These are phyloP conservation scores for Sedum album DNA, from an alignment of 164 flowering plant species.

Conservation along the genomic window DNA sequence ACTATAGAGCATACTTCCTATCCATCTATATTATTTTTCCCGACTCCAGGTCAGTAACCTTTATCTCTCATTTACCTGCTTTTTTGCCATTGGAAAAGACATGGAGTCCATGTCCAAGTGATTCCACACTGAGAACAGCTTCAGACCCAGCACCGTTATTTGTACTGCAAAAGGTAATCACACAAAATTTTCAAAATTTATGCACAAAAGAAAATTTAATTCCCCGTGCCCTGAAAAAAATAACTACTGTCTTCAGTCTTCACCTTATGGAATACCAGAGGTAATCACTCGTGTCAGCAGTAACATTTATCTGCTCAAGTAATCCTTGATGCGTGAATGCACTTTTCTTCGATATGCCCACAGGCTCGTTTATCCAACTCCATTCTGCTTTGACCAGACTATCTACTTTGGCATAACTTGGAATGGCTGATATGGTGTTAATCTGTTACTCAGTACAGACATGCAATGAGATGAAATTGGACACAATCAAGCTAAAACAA, in stretches of 20 bases:
- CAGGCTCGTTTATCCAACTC: slow-evolving; percentile 80
- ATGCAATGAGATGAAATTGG: background rate
- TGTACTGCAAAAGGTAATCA: slow-evolving; percentile 34
- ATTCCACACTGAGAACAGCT: slow-evolving; percentile 64
- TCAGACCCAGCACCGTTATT: slow-evolving; percentile 49
- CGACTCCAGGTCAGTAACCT: background rate
- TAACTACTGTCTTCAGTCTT: too few species aligned
- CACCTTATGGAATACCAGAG: slow-evolving; percentile 97
- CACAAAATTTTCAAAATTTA: background rate
- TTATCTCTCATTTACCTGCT: slow-evolving; percentile 43
- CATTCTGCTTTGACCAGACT: slow-evolving; percentile 42
- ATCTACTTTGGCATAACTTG: slow-evolving; percentile 35
- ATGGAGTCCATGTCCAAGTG: slow-evolving; percentile 85
- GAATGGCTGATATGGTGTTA: slow-evolving; percentile 39
- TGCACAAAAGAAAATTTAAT: background rate
- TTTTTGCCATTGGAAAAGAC: slow-evolving; percentile 74
- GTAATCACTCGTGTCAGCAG: slow-evolving; percentile 94
- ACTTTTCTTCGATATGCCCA: slow-evolving; percentile 64
- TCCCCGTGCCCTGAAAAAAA: background rate
- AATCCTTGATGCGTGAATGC: slow-evolving; percentile 54
- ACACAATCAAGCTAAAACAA: background rate
- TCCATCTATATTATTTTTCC: background rate
- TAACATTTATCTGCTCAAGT: slow-evolving; percentile 84
- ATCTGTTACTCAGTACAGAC: slow-evolving; percentile 37
- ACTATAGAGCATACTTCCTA: background rate